These are phyloP conservation scores for Aspergillus pseudoglaucus DNA, from an alignment of 2,329 filamentous ascomycete species.

Conservation along the genomic window DNA sequence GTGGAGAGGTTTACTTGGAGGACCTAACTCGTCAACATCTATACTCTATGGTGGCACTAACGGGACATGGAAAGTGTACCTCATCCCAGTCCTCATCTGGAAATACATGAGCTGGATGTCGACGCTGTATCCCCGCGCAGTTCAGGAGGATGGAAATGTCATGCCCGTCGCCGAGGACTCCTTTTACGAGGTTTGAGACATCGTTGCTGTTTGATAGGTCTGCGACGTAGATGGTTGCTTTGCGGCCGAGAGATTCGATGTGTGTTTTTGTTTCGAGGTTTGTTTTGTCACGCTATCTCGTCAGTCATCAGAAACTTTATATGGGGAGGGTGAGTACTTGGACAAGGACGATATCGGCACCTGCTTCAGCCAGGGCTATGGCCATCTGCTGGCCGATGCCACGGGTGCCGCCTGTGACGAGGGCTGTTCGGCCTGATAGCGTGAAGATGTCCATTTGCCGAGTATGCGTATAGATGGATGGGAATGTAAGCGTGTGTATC, in stretches of 20 bases:
- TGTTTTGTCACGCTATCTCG: conserved; percentile 6
- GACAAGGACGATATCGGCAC: conserved; percentile 27
- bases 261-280: conserved; percentile 13
- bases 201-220: conserved; percentile 27
- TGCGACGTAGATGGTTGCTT: conserved; percentile 28
- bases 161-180: conserved; percentile 34
- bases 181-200: conserved; percentile 22
- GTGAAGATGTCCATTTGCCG: conserved; percentile 17
- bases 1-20: conserved; percentile 77
- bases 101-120: conserved; percentile 65
- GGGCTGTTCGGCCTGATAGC: conserved; percentile 21
- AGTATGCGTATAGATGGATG: not conserved
- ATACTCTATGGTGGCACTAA: no score
- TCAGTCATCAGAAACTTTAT: no score
- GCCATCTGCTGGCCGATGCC: conserved; percentile 33
- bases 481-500: not conserved
- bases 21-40: conserved; percentile 43
- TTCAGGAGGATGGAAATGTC: conserved; percentile 70
- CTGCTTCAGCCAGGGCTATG: conserved; percentile 30
- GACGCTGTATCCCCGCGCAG: conserved; percentile 73
- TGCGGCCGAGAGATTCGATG: conserved; percentile 25
- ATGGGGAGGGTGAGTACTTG: conserved; percentile 6
- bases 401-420: conserved; percentile 32
- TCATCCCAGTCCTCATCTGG: conserved; percentile 67
- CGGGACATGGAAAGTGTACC: no score